phyloP scores from a whole-genome alignment of 257 asterid species.

The Cordia subcordata region DNA sequence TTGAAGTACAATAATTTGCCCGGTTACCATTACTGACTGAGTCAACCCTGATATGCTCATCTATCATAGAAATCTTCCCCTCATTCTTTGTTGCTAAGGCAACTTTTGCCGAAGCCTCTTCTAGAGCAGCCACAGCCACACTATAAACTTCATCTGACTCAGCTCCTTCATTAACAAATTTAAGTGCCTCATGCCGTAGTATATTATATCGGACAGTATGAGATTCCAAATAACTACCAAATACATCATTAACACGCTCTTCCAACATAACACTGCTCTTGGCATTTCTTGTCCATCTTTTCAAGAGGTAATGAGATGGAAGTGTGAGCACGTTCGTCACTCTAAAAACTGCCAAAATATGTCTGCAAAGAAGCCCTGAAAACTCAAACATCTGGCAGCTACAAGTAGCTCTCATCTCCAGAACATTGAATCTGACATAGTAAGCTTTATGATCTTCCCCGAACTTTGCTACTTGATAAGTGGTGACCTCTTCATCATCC shows the following conservation, averaged over 20 bases:
- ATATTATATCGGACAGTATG: slow-evolving; percentile 86
- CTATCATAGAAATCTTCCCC: slow-evolving; percentile 40
- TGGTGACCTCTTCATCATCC: slow-evolving; percentile 73
- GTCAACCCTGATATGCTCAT: slow-evolving; percentile 42
- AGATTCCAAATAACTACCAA: slow-evolving; percentile 80
- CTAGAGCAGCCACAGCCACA: slow-evolving; percentile 71
- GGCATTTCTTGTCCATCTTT: slow-evolving; percentile 93
- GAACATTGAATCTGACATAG: slow-evolving; percentile 75
- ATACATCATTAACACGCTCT: slow-evolving; percentile 49
- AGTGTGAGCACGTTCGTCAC: slow-evolving; percentile 91
- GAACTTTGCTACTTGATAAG: slow-evolving; percentile 71
- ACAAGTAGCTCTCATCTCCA: slow-evolving; percentile 85
- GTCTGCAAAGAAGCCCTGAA: slow-evolving; percentile 95
- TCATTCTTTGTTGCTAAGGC: slow-evolving; percentile 44
- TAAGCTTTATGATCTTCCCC: slow-evolving; percentile 80
- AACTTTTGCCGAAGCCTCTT: slow-evolving; percentile 70
- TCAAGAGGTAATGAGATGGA: slow-evolving; percentile 75
- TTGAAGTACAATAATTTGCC: slow-evolving; percentile 26
- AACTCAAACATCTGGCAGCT: slow-evolving; percentile 97
- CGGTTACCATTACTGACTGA: slow-evolving; percentile 25
- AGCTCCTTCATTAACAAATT: slow-evolving; percentile 81
- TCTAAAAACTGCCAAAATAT: slow-evolving; percentile 80
- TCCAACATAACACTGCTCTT: slow-evolving; percentile 71
- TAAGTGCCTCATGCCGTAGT: slow-evolving; percentile 83
- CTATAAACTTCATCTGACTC: slow-evolving; percentile 54